These are phyloP conservation scores for Diplogelasinospora grovesii DNA, from an alignment of 495 filamentous ascomycete genomes.

Conservation along the genomic window DNA sequence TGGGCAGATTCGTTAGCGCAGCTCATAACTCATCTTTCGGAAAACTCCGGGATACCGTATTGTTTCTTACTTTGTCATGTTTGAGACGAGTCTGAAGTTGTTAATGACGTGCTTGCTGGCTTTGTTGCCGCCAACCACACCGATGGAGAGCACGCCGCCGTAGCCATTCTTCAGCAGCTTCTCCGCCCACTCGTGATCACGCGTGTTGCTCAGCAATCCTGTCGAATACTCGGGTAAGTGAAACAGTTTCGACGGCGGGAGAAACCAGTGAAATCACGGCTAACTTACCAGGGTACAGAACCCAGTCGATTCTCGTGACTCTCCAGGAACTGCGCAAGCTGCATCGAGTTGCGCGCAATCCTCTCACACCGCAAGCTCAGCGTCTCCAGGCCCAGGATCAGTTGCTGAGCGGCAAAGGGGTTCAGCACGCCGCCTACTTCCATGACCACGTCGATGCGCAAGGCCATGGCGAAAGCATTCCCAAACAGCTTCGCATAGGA, in stretches of 20 bases:
- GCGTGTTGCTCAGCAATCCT: conserved; percentile 79
- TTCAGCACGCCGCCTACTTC: conserved; percentile 82
- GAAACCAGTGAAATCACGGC: too few species aligned
- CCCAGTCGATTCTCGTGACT: too few species aligned
- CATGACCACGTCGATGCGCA: conserved; percentile 72
- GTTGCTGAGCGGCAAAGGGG: conserved; percentile 92
- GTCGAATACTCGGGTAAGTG: conserved; percentile 92
- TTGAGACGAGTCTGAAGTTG: conserved; percentile 89
- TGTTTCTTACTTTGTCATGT: conserved; percentile 85
- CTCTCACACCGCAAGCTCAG: conserved; percentile 78
- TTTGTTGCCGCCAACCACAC: conserved; percentile 80
- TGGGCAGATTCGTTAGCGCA: too few species aligned
- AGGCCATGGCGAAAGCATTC: conserved; percentile 74
- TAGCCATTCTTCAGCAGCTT: conserved; percentile 84
- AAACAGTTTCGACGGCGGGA: too few species aligned
- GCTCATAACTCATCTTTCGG: too few species aligned
- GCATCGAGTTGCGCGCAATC: conserved; percentile 78
- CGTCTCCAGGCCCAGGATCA: conserved; percentile 86
- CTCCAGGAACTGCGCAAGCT: conserved; percentile 78
- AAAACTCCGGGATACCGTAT: too few species aligned
- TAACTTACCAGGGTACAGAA: too few species aligned
- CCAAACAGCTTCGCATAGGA: conserved; percentile 98
- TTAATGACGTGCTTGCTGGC: conserved; percentile 86
- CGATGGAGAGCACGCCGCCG: conserved; percentile 88
- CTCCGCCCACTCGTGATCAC: conserved; percentile 74